Percentiles rank a stretch among this genome's conserved stretches.
phyloP scores from a whole-genome alignment of 768 basidiomycete species.

The Tylopilus intermedius region DNA sequence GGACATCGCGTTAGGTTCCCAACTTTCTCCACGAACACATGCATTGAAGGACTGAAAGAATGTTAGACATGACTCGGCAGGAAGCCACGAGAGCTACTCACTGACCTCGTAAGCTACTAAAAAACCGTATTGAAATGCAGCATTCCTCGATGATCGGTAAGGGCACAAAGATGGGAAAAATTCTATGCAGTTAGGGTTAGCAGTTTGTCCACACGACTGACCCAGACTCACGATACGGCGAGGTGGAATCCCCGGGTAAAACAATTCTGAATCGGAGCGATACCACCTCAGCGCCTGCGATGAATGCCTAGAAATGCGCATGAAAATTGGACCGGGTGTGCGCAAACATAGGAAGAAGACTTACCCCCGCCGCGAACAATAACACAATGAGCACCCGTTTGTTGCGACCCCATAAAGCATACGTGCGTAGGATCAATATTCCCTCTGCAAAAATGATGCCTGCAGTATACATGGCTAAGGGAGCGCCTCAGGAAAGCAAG shows the following conservation, averaged over 20 bases:
- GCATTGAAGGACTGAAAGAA: conserved; percentile 20
- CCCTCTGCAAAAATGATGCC: conserved; percentile 16
- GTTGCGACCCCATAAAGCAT: conserved; percentile 23
- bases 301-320: conserved; percentile 10
- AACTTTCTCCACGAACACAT: conserved; percentile 25
- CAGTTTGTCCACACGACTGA: neutral
- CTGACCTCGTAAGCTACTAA: conserved; percentile 21
- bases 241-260: conserved; percentile 14
- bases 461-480: conserved; percentile 10
- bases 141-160: conserved; percentile 15
- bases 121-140: conserved; percentile 11
- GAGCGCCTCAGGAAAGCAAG: neutral
- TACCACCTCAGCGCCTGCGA: conserved; percentile 12
- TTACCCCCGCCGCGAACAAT: conserved; percentile 16
- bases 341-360: neutral
- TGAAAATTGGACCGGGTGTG: too few relatives aligned
- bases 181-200: conserved; percentile 6
- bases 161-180: conserved; percentile 18
- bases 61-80: neutral
- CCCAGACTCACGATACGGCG: conserved; percentile 16
- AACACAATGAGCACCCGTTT: conserved; percentile 14
- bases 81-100: conserved; percentile 2
- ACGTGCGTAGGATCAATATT: conserved; percentile 26
- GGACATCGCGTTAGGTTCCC: conserved; percentile 16
- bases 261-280: conserved; percentile 6